Conservation (phyloP, 495 filamentous ascomycete genomes). For the Xylaria bambusicola region DNA sequence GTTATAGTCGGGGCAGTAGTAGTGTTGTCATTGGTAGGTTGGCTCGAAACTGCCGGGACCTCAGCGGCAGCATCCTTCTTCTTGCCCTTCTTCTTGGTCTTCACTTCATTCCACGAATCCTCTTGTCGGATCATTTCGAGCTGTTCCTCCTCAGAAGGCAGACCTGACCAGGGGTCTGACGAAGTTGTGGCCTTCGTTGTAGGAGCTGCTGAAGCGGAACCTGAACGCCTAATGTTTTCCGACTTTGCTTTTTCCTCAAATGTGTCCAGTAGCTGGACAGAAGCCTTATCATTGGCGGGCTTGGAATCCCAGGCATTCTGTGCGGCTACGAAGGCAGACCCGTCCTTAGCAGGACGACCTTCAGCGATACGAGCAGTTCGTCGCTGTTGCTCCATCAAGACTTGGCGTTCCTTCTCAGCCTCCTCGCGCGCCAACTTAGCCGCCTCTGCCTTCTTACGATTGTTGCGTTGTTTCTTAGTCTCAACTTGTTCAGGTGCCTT, state of each 20-base stretch:
- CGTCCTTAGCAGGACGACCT: conserved; percentile 74
- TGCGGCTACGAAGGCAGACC: conserved; percentile 58
- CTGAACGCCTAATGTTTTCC: conserved; percentile 22
- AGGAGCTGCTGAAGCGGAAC: conserved; percentile 24
- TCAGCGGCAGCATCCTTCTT: conserved; percentile 40
- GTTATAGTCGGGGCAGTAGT: conserved; percentile 24
- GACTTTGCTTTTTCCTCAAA: conserved; percentile 55
- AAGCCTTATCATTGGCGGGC: conserved; percentile 48
- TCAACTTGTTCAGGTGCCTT: conserved; percentile 58
- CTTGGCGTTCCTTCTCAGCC: conserved; percentile 71
- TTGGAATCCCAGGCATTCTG: conserved; percentile 61
- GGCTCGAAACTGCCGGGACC: background rate
- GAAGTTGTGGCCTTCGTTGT: conserved; percentile 29
- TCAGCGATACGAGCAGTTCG: conserved; percentile 77
- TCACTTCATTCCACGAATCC: conserved; percentile 75
- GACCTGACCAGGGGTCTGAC: conserved; percentile 53
- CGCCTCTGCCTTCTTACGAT: conserved; percentile 76
- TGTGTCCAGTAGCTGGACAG: conserved; percentile 71
- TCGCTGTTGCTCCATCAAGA: conserved; percentile 74
- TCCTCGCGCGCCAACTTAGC: conserved; percentile 70
- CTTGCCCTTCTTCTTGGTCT: conserved; percentile 62
- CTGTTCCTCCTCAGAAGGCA: conserved; percentile 86
- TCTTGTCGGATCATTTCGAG: conserved; percentile 65
- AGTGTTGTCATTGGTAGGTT: conserved; percentile 24
- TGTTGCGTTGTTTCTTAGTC: conserved; percentile 90